Conservation (phyloP, 768 basidiomycete genomes). For the Leccinum sublutescens region DNA sequence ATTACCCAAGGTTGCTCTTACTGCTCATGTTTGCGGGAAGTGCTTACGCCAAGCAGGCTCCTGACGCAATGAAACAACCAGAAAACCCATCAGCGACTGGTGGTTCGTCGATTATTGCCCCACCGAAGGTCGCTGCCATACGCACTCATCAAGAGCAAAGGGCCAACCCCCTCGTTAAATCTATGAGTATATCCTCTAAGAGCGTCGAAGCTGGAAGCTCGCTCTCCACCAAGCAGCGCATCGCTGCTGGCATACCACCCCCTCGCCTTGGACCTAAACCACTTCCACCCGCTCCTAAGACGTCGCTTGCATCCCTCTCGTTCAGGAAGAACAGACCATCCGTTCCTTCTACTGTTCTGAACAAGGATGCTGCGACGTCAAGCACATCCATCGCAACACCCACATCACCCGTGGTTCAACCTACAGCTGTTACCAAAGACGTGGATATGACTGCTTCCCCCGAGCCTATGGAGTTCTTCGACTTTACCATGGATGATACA, state of each 20-base stretch:
- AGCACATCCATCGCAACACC: slow-evolving; percentile 3
- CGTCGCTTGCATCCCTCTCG: slow-evolving; percentile 32
- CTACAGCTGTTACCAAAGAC: not conserved
- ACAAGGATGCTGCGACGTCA: slow-evolving; percentile 12
- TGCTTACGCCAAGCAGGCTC: slow-evolving; percentile 7
- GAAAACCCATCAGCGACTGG: not conserved
- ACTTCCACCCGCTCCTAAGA: slow-evolving; percentile 22
- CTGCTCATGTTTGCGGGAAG: not conserved
- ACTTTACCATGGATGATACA: slow-evolving; percentile 6
- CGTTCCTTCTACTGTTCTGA: slow-evolving; percentile 4
- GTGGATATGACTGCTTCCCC: slow-evolving; percentile 14
- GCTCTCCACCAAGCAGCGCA: slow-evolving; percentile 51
- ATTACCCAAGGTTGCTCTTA: slow-evolving; percentile 12
- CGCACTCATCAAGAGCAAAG: slow-evolving; percentile 34
- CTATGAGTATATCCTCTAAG: slow-evolving; percentile 23
- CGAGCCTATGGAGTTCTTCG: slow-evolving; percentile 22
- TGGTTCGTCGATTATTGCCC: slow-evolving; percentile 6
- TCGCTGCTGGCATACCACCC: slow-evolving; percentile 41
- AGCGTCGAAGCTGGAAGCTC: slow-evolving; percentile 34
- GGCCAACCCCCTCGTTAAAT: slow-evolving; percentile 32
- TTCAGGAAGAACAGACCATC: slow-evolving; percentile 43
- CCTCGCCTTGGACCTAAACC: slow-evolving; percentile 37
- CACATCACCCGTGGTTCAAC: slow-evolving; percentile 11
- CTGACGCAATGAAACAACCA: slow-evolving; percentile 8
- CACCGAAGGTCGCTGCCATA: slow-evolving; percentile 13